Conservation (phyloP, 345 rosid species). For the Eucalyptus erythrocorys region DNA sequence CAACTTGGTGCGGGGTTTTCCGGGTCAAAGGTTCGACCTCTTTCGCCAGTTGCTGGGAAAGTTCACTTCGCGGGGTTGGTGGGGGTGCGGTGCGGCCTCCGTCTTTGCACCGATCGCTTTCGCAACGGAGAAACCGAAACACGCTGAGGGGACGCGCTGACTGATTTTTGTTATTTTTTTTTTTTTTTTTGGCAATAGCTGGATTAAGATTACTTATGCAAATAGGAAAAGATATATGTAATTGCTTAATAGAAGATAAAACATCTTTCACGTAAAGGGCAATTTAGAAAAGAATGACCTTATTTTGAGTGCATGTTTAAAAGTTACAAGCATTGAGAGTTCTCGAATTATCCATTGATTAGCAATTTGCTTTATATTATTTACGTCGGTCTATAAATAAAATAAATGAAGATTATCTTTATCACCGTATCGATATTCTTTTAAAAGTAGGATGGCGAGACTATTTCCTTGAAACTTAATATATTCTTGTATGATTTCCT, state of each 20-base stretch:
- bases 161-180: background rate
- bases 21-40: background rate
- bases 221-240: background rate
- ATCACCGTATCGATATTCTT: background rate
- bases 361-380: background rate
- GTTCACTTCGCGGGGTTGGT: background rate
- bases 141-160: background rate
- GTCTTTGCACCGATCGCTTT: background rate
- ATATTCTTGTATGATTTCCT: background rate
- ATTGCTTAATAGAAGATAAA: background rate
- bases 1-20: background rate
- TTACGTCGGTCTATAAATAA: fast-evolving
- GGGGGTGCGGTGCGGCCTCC: background rate
- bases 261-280: background rate
- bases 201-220: background rate
- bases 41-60: background rate
- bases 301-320: background rate
- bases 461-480: background rate
- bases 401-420: background rate
- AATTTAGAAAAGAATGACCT: background rate
- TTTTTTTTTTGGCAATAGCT: no score
- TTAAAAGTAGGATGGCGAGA: background rate
- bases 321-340: background rate
- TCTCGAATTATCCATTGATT: background rate
- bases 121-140: background rate